phyloP scores from a whole-genome alignment of 2,329 filamentous ascomycete genomes.

The Huntiella abstrusa region DNA sequence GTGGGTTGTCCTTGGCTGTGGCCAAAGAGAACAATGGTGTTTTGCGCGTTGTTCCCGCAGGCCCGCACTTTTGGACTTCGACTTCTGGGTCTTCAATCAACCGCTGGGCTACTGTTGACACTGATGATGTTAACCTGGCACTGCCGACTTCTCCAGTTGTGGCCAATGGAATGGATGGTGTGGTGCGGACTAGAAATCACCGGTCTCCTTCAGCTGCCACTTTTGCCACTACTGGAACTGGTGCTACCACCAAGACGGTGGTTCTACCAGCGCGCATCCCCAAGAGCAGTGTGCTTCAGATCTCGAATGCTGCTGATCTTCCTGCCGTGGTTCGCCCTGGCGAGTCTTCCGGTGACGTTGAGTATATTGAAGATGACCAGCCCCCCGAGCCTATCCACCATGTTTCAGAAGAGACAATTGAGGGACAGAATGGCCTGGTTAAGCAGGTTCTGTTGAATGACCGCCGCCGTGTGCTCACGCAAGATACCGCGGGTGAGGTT shows the following conservation, averaged over 20 bases:
- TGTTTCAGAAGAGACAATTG: conserved; percentile 62
- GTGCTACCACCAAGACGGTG: conserved; percentile 25
- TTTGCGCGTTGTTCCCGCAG: conserved; percentile 45
- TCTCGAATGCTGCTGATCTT: conserved; percentile 71
- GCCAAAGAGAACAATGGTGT: conserved; percentile 82
- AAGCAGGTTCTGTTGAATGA: conserved; percentile 89
- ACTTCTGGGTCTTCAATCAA: conserved; percentile 85
- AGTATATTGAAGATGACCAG: conserved; percentile 15
- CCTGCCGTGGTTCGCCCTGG: conserved; percentile 37
- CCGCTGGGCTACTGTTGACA: conserved; percentile 76
- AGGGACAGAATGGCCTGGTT: conserved; percentile 86
- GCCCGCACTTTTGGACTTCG: conserved; percentile 73
- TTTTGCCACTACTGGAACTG: conserved; percentile 1
- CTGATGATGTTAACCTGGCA: conserved; percentile 49
- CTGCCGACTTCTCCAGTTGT: not conserved
- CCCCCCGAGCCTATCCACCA: conserved; percentile 43
- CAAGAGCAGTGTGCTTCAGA: conserved; percentile 54
- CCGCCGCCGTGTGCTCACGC: conserved; percentile 66
- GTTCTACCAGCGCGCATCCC: conserved; percentile 41
- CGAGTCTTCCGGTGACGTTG: conserved; percentile 22
- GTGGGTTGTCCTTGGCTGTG: conserved; percentile 76
- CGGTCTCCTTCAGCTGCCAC: conserved; percentile 6
- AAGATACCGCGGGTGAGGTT: conserved; percentile 90
- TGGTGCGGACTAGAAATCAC: conserved; percentile 1
- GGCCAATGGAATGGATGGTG: not conserved